A percentile compares a stretch with the other conserved stretches of the same genome.
These are phyloP conservation scores for Hevea brasiliensis DNA, from an alignment of 345 rosid species.

Conservation along the genomic window DNA sequence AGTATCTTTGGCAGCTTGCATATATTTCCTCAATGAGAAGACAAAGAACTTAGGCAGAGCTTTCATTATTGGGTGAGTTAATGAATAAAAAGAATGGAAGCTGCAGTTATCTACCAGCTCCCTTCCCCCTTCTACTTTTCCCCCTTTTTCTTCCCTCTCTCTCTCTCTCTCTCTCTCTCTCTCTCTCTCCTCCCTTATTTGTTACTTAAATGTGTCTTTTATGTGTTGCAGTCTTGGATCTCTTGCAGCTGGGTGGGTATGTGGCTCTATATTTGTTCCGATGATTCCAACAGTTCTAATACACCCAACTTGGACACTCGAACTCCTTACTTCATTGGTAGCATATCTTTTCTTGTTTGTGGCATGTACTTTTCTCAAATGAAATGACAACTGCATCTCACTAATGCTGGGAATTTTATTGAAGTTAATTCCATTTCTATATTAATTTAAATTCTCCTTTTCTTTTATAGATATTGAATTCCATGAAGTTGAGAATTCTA, in stretches of 20 bases:
- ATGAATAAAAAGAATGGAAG: not conserved
- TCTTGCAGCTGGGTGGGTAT: slow-evolving; percentile 78
- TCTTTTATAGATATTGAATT: slow-evolving; percentile 3
- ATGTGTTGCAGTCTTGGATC: slow-evolving; percentile 66
- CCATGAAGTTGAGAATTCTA: not conserved
- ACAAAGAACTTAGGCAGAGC: slow-evolving; percentile 90
- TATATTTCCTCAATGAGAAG: slow-evolving; percentile 89
- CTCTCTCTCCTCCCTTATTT: not conserved
- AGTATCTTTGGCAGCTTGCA: slow-evolving; percentile 92
- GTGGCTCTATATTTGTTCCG: slow-evolving; percentile 79
- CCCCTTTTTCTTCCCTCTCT: not conserved
- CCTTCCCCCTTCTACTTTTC: too few relatives aligned
- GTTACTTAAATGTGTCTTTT: not conserved
- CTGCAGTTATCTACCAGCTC: not conserved
- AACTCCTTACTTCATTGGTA: slow-evolving; percentile 85
- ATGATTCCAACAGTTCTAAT: slow-evolving; percentile 67
- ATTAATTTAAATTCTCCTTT: not conserved
- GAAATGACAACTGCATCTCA: slow-evolving; percentile 17
- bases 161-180: not conserved
- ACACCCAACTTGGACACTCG: slow-evolving; percentile 92
- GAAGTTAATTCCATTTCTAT: not conserved
- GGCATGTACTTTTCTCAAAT: slow-evolving; percentile 85
- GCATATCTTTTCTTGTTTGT: slow-evolving; percentile 76
- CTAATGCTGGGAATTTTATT: not conserved
- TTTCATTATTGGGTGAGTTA: slow-evolving; percentile 60